A percentile compares a stretch with the other conserved stretches of the same genome.
Conservation (phyloP, 1,139 yeast genomes). For the Lodderomyces jiufengensis region DNA sequence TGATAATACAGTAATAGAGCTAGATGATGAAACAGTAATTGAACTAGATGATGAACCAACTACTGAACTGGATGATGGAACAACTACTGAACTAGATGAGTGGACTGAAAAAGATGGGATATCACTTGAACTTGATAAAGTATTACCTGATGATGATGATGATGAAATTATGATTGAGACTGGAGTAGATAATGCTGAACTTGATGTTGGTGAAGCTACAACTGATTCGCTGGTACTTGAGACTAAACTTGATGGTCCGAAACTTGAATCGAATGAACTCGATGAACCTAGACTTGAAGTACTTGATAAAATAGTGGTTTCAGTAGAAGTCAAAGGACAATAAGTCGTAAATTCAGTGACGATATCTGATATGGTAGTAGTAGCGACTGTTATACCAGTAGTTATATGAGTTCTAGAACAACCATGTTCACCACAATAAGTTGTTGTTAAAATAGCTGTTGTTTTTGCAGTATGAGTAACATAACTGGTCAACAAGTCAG, state of each 20-base stretch:
- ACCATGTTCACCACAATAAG: constrained; percentile 1
- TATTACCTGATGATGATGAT: not conserved
- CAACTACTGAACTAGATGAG: too few relatives aligned
- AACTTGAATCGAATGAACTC: too few relatives aligned
- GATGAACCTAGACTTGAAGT: not conserved
- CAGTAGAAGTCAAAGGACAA: constrained; percentile 6
- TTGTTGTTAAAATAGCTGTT: constrained; percentile 1
- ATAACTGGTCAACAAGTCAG: constrained; percentile 3
- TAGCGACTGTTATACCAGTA: constrained; percentile 6
- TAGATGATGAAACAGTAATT: not conserved
- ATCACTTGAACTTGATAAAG: too few relatives aligned
- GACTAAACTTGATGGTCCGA: too few relatives aligned
- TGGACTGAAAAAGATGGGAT: too few relatives aligned
- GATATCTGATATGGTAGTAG: not conserved
- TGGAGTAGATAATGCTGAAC: too few relatives aligned
- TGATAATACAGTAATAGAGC: not conserved
- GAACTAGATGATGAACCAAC: not conserved
- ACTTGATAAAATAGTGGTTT: constrained; percentile 1
- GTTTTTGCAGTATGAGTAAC: constrained; percentile 6
- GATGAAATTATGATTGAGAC: too few relatives aligned
- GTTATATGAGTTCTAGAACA: constrained; percentile 1
- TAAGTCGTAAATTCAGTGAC: constrained; percentile 3
- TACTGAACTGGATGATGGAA: not conserved
- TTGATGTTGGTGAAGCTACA: too few relatives aligned
- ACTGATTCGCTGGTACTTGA: too few relatives aligned